These are phyloP conservation scores for Ophiocordyceps australis DNA, from an alignment of 2,329 filamentous ascomycete genomes.

Conservation along the genomic window DNA sequence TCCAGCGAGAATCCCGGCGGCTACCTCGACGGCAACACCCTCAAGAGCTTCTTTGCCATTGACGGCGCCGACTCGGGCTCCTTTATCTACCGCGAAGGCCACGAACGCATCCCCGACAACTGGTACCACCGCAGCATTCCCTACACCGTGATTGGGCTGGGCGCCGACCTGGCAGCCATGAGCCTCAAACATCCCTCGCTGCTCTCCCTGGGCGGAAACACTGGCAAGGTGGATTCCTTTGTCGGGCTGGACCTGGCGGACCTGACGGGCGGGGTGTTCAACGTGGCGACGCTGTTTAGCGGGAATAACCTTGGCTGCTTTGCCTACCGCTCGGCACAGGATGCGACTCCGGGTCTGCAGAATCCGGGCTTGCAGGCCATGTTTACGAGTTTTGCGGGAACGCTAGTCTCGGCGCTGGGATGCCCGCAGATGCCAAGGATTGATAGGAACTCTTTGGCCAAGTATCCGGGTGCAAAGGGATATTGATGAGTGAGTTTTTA, in stretches of 20 bases:
- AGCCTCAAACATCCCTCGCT: slow-evolving; percentile 12
- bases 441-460: too few species aligned
- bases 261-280: slow-evolving; percentile 25
- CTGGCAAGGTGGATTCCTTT: slow-evolving; percentile 27
- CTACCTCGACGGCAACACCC: slow-evolving; percentile 2
- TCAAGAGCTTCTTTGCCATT: slow-evolving; percentile 2
- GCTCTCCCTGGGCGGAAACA: slow-evolving; percentile 23
- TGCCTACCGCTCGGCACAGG: not conserved
- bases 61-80: slow-evolving; percentile 21
- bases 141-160: slow-evolving; percentile 20
- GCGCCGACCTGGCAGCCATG: slow-evolving; percentile 16
- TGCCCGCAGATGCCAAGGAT: too few species aligned
- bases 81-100: slow-evolving; percentile 22
- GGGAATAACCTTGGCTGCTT: not conserved
- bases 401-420: too few species aligned
- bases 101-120: slow-evolving; percentile 30
- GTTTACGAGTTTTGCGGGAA: too few species aligned
- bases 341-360: too few species aligned
- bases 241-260: slow-evolving; percentile 21
- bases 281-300: slow-evolving; percentile 5
- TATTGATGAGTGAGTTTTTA: too few species aligned
- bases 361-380: too few species aligned
- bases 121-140: slow-evolving; percentile 20
- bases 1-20: slow-evolving; percentile 19
- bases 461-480: too few species aligned